Conservation (phyloP, 768 basidiomycete genomes). For the Phaffia tasmanica region DNA sequence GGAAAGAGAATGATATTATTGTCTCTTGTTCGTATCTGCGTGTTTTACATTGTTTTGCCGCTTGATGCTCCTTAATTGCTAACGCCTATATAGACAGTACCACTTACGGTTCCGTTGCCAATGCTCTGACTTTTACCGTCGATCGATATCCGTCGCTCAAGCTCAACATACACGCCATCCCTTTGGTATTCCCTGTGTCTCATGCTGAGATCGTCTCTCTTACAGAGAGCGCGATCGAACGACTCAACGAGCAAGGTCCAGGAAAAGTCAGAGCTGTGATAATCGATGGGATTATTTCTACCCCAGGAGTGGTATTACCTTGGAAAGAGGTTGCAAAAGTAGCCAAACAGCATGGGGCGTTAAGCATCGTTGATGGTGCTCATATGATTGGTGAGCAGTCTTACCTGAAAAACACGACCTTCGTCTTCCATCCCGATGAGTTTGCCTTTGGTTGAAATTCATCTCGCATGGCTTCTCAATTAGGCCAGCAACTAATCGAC, state of each 20-base stretch:
- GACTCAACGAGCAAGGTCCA: constrained; percentile 7
- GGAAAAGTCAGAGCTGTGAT: constrained; percentile 51
- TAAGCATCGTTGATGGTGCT: constrained; percentile 66
- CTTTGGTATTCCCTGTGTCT: constrained; percentile 49
- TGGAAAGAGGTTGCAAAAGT: constrained; percentile 60
- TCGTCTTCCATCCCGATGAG: neutral
- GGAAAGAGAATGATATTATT: constrained; percentile 57
- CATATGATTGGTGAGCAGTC: constrained; percentile 54
- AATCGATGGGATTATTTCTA: constrained; percentile 56
- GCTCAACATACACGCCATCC: constrained; percentile 41
- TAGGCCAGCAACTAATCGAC: constrained; percentile 20
- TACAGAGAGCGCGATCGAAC: constrained; percentile 27
- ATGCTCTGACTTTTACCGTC: constrained; percentile 47
- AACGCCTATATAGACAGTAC: constrained; percentile 42
- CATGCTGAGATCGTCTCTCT: constrained; percentile 47
- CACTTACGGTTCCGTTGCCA: constrained; percentile 50
- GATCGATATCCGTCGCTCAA: constrained; percentile 50
- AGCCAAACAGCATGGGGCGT: constrained; percentile 53
- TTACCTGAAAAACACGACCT: neutral
- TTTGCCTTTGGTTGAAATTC: neutral
- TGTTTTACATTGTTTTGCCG: neutral
- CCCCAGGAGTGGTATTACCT: constrained; percentile 47
- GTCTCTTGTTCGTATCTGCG: constrained; percentile 43
- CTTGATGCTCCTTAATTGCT: neutral
- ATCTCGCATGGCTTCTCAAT: neutral